These are phyloP conservation scores for Penicillium taxi DNA, from an alignment of 495 filamentous ascomycete genomes.

Conservation along the genomic window DNA sequence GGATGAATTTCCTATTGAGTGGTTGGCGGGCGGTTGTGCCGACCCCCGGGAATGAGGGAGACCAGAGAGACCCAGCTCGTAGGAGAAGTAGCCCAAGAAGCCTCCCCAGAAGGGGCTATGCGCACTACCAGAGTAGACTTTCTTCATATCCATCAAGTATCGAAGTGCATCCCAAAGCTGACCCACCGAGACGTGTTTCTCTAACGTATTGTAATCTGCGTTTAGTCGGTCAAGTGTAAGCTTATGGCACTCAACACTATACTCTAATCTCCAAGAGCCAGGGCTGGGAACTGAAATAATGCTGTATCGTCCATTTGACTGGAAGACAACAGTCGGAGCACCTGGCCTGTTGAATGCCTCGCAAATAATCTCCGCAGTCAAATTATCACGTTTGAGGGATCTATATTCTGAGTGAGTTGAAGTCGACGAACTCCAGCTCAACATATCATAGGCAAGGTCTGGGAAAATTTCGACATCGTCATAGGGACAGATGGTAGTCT, in stretches of 20 bases:
- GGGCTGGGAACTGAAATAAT: conserved; percentile 37
- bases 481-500: conserved; percentile 18
- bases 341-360: conserved; percentile 31
- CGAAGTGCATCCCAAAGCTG: conserved; percentile 38
- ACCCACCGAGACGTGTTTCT: conserved; percentile 21
- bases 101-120: conserved; percentile 74
- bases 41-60: conserved; percentile 29
- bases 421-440: conserved; percentile 30
- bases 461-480: conserved; percentile 18
- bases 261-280: conserved; percentile 38
- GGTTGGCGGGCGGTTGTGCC: conserved; percentile 1
- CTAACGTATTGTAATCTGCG: conserved; percentile 4
- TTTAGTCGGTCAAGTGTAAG: conserved; percentile 20
- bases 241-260: conserved; percentile 18
- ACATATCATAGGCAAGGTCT: conserved; percentile 28
- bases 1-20: neutral
- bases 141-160: conserved; percentile 48
- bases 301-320: conserved; percentile 35
- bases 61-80: conserved; percentile 67
- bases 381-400: conserved; percentile 11
- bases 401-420: conserved; percentile 22
- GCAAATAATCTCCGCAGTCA: conserved; percentile 29
- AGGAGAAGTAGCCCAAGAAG: conserved; percentile 82
- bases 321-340: conserved; percentile 34
- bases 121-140: conserved; percentile 32